These are phyloP conservation scores for Jamesozyma hellenica DNA, from an alignment of 805 yeast species.

Conservation along the genomic window DNA sequence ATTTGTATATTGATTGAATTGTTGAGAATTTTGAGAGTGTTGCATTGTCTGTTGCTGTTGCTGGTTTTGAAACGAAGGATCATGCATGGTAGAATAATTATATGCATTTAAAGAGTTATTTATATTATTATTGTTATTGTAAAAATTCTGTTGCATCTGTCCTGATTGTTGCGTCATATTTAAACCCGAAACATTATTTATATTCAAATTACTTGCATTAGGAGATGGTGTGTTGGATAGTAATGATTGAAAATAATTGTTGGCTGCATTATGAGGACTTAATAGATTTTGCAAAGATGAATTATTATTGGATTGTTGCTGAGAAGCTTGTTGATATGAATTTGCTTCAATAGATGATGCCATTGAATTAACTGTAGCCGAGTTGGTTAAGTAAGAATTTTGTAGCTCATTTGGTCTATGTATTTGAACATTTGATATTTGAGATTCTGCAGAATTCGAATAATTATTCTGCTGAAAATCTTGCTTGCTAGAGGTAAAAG, in stretches of 20 bases:
- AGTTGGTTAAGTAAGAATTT: not conserved
- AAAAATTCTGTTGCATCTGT: not conserved
- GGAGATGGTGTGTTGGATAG: slow-evolving; percentile 25
- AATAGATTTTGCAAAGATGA: slow-evolving; percentile 12
- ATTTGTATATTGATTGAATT: slow-evolving; percentile 1
- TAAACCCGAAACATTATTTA: slow-evolving; percentile 2
- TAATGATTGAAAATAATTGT: slow-evolving; percentile 22
- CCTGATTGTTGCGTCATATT: not conserved
- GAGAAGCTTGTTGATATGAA: slow-evolving; percentile 2
- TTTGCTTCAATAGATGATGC: not conserved
- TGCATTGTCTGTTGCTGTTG: not conserved
- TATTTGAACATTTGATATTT: not conserved
- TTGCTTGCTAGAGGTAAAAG: not conserved
- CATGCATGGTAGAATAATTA: not conserved
- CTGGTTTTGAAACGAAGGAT: not conserved
- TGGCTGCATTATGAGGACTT: slow-evolving; percentile 18
- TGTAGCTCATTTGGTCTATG: not conserved
- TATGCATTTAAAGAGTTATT: not conserved
- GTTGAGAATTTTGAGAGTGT: not conserved
- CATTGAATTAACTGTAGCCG: not conserved
- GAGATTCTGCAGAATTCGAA: not conserved
- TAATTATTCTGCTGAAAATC: not conserved
- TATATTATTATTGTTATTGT: not conserved
- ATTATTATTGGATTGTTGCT: slow-evolving; percentile 1
- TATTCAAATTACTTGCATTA: slow-evolving; percentile 10